Percentiles rank a stretch among this genome's conserved stretches.
These are phyloP conservation scores for Myxozyma lipomycoides DNA, from an alignment of 805 yeast genomes.

Conservation along the genomic window DNA sequence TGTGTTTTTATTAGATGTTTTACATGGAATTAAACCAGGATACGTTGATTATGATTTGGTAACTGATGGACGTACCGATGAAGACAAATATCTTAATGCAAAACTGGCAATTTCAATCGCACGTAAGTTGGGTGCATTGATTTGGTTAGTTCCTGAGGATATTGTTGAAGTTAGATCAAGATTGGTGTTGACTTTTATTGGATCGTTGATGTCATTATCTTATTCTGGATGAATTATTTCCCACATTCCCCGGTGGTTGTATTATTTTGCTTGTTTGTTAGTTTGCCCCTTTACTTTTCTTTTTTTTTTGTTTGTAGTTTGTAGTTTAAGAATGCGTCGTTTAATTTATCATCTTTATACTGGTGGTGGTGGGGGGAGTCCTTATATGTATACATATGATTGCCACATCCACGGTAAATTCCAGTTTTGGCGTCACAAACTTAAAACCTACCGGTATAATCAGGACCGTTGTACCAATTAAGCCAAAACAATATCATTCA, in stretches of 20 bases:
- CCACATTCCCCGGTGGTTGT: not conserved
- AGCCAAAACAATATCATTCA: too few relatives aligned
- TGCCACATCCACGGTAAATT: too few relatives aligned
- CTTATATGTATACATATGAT: too few relatives aligned
- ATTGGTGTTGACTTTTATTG: constrained; percentile 88
- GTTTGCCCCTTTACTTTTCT: not conserved
- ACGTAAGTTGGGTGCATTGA: constrained; percentile 93
- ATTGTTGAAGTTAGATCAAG: constrained; percentile 93
- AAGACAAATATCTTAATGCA: constrained; percentile 83
- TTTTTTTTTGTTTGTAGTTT: not conserved
- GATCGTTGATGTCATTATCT: constrained; percentile 79
- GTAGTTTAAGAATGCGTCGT: too few relatives aligned
- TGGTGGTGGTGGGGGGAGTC: too few relatives aligned
- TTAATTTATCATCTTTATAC: too few relatives aligned
- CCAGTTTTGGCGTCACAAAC: too few relatives aligned
- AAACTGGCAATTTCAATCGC: constrained; percentile 97
- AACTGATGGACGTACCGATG: constrained; percentile 70
- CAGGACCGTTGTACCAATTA: too few relatives aligned
- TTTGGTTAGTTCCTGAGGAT: constrained; percentile 99
- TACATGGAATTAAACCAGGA: constrained; percentile 94
- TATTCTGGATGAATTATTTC: constrained; percentile 3
- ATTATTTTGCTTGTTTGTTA: not conserved
- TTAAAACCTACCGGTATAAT: too few relatives aligned
- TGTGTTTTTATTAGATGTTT: constrained; percentile 79
- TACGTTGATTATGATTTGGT: constrained; percentile 95